Conservation (phyloP, 2,329 filamentous ascomycete genomes). For the Alternaria sp. region DNA sequence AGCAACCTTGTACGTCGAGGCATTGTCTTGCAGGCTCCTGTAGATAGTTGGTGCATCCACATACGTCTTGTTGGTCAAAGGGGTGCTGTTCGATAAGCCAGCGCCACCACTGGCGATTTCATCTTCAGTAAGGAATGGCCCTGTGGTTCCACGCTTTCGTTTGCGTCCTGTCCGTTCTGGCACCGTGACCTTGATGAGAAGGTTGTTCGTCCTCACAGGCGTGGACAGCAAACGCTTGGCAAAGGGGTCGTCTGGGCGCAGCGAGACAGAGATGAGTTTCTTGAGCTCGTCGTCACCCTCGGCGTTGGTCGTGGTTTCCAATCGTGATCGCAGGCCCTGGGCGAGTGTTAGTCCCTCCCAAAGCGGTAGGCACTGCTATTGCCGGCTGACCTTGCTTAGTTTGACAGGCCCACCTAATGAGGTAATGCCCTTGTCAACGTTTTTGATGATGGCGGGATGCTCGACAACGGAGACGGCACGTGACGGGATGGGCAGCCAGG, state of each 20-base stretch:
- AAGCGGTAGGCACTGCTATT: constrained; percentile 2
- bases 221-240: constrained; percentile 80
- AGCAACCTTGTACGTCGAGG: constrained; percentile 69
- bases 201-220: constrained; percentile 77
- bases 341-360: constrained; percentile 14
- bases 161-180: constrained; percentile 87
- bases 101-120: no score
- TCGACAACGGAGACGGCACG: constrained; percentile 66
- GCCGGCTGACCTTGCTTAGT: constrained; percentile 57
- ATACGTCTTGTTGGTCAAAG: constrained; percentile 10
- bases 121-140: constrained; percentile 60
- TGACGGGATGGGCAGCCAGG: constrained; percentile 59
- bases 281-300: constrained; percentile 49
- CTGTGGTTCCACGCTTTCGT: constrained; percentile 77
- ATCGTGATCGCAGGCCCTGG: constrained; percentile 37
- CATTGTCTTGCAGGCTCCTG: constrained; percentile 73
- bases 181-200: constrained; percentile 84
- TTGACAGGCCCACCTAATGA: constrained; percentile 65
- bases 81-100: no score
- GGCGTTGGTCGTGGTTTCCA: constrained; percentile 28
- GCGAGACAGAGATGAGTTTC: constrained; percentile 68
- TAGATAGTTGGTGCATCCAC: constrained; percentile 55
- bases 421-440: constrained; percentile 67
- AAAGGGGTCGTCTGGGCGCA: constrained; percentile 80
- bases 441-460: constrained; percentile 70